Evolutionary conservation across 2,329 filamentous ascomycete species (phyloP), one percentile per base, ranked within the genome.

Genomic region (Ophioceras dolichostomum): DNA sequence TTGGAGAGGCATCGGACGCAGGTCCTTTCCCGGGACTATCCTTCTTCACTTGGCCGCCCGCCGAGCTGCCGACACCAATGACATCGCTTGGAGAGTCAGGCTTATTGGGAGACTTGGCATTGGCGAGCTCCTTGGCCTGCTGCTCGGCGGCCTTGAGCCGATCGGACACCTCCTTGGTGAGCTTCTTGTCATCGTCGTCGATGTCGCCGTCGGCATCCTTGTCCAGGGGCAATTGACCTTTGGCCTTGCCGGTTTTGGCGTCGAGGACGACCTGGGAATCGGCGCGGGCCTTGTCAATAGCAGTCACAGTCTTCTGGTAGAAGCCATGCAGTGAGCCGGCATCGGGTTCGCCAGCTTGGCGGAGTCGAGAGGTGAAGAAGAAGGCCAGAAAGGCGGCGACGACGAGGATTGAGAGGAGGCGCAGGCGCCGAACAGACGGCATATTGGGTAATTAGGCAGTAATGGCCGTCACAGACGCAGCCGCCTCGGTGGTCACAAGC

Each of bases 381-480:
- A 37, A 8, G 17, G 36, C 32, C 9, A 37, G 17, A 5, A 37
- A n/a, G 17, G 32, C 29, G 36, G 36, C 36, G n/a, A 37, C 21
- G 19, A 29, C 36, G 18, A 37, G 26, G 28, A 31, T 37, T 28
- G 20, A n/a, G 6, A 37, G 20, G 4, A 37, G 29, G 20, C 36
- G 36, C 17, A 37, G 26, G 12, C 36, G 36, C 20, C 36, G 36
- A 12, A 29, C 21, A 7, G 36, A 37, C 19, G 36, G 36, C 36
- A 37, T 37, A 26, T 12, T 26, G 61, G 67, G 65, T 8, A 85
- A 85, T 56, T 62, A 74, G 28, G 59, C 85, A 5, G 60, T 79
- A n/a, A 73, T 86, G 4, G 77, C 75, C 1, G 80, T 86, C 57
- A 79, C 73, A 0, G 63, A 85, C 57, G 85, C 79, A 79, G 80